Percentiles rank a stretch among this genome's conserved stretches.
phyloP scores from a whole-genome alignment of 2,329 filamentous ascomycete species.

The Monosporascus cannonballus region DNA sequence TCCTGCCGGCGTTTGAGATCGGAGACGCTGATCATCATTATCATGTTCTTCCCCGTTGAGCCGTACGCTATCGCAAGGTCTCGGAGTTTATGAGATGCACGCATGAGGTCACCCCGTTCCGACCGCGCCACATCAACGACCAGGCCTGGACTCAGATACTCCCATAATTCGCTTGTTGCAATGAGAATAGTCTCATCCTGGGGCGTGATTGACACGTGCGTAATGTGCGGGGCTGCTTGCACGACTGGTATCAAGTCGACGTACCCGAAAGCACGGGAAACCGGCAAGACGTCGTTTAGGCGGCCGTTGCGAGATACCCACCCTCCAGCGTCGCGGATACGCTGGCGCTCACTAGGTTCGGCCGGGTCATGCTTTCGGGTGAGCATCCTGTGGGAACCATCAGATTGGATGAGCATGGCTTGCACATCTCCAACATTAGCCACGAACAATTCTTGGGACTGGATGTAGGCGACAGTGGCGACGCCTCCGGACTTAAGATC shows the following conservation, averaged over 20 bases:
- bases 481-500: conserved; percentile 87
- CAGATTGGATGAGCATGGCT: conserved; percentile 88
- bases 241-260: conserved; percentile 88
- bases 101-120: conserved; percentile 86
- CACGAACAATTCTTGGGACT: conserved; percentile 84
- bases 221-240: conserved; percentile 82
- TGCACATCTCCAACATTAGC: conserved; percentile 95
- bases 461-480: conserved; percentile 84
- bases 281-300: conserved; percentile 83
- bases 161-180: conserved; percentile 90
- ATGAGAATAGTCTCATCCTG: conserved; percentile 91
- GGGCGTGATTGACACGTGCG: conserved; percentile 71
- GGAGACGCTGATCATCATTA: conserved; percentile 94
- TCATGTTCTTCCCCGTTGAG: conserved; percentile 92
- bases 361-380: conserved; percentile 93
- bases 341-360: conserved; percentile 73
- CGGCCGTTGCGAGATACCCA: conserved; percentile 94
- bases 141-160: conserved; percentile 82
- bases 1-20: conserved; percentile 81
- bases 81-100: conserved; percentile 86
- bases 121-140: conserved; percentile 86
- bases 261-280: conserved; percentile 93
- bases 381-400: conserved; percentile 75
- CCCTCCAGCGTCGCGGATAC: conserved; percentile 89
- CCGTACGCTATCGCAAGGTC: conserved; percentile 96